Conservation (phyloP, 208 protist genomes). For the Histomonas meleagridis region DNA sequence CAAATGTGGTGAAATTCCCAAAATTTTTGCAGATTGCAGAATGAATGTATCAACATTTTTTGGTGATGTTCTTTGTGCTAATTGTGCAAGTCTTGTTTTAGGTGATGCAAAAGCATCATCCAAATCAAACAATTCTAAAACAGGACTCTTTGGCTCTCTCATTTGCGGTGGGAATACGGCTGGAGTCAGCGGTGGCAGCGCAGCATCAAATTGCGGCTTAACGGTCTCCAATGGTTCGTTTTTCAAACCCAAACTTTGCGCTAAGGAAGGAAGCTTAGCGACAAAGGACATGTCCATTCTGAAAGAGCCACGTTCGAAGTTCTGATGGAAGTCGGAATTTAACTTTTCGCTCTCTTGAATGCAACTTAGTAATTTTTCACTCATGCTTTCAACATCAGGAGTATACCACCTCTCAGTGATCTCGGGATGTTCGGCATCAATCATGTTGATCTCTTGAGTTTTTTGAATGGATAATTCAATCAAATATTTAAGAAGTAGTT, state of each 20-base stretch:
- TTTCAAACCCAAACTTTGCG: not conserved
- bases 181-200: not conserved
- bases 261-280: not conserved
- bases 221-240: not conserved
- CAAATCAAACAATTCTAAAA: not conserved
- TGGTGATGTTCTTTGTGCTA: constrained; percentile 10
- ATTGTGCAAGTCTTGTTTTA: not conserved
- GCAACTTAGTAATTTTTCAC: not conserved
- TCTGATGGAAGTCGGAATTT: not conserved
- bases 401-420: constrained; percentile 1
- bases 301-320: not conserved
- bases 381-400: not conserved
- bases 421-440: constrained; percentile 16
- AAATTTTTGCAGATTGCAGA: not conserved
- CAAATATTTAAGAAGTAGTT: not conserved
- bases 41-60: constrained; percentile 27
- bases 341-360: constrained; percentile 16
- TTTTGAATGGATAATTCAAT: not conserved
- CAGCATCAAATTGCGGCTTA: not conserved
- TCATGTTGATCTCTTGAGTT: not conserved
- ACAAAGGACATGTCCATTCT: constrained; percentile 26
- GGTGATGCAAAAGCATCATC: not conserved
- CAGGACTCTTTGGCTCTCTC: not conserved
- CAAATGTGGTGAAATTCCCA: not conserved
- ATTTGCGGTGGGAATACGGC: constrained; percentile 18